These are phyloP conservation scores for Candida neerlandica DNA, from an alignment of 1,139 yeast species.

Conservation along the genomic window DNA sequence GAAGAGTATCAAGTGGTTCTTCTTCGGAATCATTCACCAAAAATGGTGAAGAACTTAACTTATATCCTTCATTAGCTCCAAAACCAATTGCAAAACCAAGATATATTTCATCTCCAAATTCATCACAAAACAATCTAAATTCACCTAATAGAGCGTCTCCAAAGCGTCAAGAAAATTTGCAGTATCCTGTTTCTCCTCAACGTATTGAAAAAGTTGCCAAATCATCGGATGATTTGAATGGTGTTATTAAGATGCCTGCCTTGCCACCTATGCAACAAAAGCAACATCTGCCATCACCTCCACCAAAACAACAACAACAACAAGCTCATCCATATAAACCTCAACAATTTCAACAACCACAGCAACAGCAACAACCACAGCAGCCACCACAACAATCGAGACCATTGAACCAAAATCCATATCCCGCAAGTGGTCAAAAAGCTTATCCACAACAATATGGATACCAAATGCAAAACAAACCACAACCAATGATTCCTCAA, in stretches of 20 bases:
- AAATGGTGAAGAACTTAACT: slow-evolving; percentile 6
- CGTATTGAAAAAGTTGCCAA: slow-evolving; percentile 9
- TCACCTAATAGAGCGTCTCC: slow-evolving; percentile 12
- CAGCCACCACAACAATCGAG: slow-evolving; percentile 10
- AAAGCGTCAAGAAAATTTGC: slow-evolving; percentile 14
- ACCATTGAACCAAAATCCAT: slow-evolving; percentile 10
- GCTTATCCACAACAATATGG: slow-evolving; percentile 7
- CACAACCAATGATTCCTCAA: slow-evolving; percentile 16
- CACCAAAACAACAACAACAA: slow-evolving; percentile 15
- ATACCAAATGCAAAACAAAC: slow-evolving; percentile 9
- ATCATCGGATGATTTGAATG: slow-evolving; percentile 7
- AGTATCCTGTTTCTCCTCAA: slow-evolving; percentile 19
- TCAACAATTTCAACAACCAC: slow-evolving; percentile 9
- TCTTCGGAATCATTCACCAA: slow-evolving; percentile 11
- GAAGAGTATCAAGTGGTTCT: slow-evolving; percentile 21
- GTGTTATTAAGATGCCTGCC: slow-evolving; percentile 4
- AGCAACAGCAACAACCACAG: slow-evolving; percentile 6
- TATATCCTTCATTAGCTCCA: slow-evolving; percentile 4
- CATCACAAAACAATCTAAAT: slow-evolving; percentile 31
- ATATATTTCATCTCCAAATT: slow-evolving; percentile 39
- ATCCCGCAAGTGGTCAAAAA: slow-evolving; percentile 10
- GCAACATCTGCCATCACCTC: slow-evolving; percentile 15
- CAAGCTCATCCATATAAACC: no score
- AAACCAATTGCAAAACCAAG: slow-evolving; percentile 27
- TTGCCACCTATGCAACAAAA: slow-evolving; percentile 8